These are phyloP conservation scores for Trichosporon coremiiforme DNA, from an alignment of 1,284 basidiomycete species.

Conservation along the genomic window DNA sequence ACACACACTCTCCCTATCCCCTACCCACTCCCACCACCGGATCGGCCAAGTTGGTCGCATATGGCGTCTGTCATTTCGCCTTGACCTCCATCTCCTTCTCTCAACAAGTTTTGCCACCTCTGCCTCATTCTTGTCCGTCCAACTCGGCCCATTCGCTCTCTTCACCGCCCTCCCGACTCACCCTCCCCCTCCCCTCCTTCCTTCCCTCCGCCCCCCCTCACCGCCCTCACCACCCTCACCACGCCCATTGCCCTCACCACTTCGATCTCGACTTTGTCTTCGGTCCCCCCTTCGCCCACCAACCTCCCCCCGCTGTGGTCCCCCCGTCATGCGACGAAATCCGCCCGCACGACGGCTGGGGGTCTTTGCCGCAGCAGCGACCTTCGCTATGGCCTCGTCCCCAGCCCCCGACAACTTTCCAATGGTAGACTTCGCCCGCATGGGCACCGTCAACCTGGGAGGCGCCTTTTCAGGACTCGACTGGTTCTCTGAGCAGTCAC, in stretches of 20 bases:
- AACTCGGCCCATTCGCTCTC: conserved; percentile 14
- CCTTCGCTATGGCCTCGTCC: conserved; percentile 35
- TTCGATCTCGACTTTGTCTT: background rate
- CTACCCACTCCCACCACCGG: conserved; percentile 1
- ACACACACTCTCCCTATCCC: background rate
- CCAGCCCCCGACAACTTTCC: conserved; percentile 63
- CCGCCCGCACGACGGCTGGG: conserved; percentile 36
- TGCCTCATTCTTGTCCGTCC: conserved; percentile 13
- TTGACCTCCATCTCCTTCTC: background rate
- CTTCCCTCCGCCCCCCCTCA: conserved; percentile 14
- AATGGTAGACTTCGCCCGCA: conserved; percentile 81
- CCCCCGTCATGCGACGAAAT: conserved; percentile 32
- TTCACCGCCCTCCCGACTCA: conserved; percentile 11
- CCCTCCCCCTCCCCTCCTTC: conserved; percentile 12
- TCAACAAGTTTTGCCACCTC: conserved; percentile 3
- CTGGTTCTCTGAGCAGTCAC: conserved; percentile 49
- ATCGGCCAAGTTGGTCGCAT: conserved; percentile 15
- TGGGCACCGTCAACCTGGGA: conserved; percentile 83
- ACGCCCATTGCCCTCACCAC: background rate
- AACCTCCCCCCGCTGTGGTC: background rate
- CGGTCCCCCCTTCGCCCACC: conserved; percentile 14
- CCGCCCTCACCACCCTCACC: background rate
- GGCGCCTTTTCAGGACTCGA: conserved; percentile 84
- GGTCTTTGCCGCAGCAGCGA: conserved; percentile 28
- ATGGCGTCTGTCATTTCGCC: conserved; percentile 11